Evolutionary conservation across 2,329 filamentous ascomycete species (phyloP), one percentile per base, ranked within the genome.

Genomic region (Pseudopyrenochaeta lycopersici): DNA sequence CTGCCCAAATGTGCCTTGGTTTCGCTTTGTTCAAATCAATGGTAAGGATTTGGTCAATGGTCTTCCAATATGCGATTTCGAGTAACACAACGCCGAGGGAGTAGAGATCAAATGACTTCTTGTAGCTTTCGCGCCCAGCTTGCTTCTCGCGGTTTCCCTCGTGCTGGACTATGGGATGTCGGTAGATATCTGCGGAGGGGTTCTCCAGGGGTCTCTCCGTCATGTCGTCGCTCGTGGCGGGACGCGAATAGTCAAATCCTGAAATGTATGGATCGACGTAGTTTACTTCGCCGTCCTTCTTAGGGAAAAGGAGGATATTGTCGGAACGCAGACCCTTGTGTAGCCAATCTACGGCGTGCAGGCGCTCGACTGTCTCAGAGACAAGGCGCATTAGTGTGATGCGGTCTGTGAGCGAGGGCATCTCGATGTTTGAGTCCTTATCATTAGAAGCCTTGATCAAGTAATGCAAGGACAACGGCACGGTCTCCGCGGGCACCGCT

Each of bases 241-340:
- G 84, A 2, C 83, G 78, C 1, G 80, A 79, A 60, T 82, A 85
- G 55, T 85, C 83, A 67, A 85, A 85, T 30, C 83, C 83, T 1
- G 79, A 81, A 33, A 85, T 72, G 54, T 76, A 80, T 0, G 81
- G 82, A 29, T 73, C 68, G 9, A 61, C 57, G 49, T 77, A 78
- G 52, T 80, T 72, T 36, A 81, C 70, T 7, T 61, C 58, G 3
- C 42, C 41, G 2, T 54, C 68, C 6, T 27, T 44, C n/a, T 51
- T 42, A 29, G 71, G 71, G 63, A 84, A 84, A 66, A 85, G 84
- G 10, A 86, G 65, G 27, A 86, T 76, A 62, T 84, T 85, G 49
- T 82, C 74, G 52, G 78, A 81, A 11, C 83, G 80, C 4, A 86
- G 74, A n/a, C 82, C 82, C 60, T 86, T 86, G 73, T 85, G 84